A percentile compares a stretch with the other conserved stretches of the same genome.
Evolutionary conservation across 768 basidiomycete genomes (phyloP).

Genomic region (Calocera cornea): DNA sequence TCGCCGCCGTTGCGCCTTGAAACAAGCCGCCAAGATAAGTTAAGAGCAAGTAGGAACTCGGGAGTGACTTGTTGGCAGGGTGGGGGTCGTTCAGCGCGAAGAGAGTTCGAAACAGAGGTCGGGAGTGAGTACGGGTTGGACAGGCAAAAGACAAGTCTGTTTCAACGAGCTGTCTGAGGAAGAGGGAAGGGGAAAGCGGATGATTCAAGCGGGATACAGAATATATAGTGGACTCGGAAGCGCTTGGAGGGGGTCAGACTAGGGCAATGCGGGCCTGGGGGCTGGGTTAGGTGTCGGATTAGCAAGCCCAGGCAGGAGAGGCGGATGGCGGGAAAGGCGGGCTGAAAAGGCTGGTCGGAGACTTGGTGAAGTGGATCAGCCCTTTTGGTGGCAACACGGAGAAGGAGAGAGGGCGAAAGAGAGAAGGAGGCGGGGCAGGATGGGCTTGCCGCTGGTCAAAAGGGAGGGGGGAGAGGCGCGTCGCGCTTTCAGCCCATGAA

Average conservation of each 20-base stretch:
- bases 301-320: neutral
- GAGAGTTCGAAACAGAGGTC: constrained; percentile 1
- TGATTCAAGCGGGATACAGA: constrained; percentile 5
- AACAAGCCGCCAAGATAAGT: constrained; percentile 5
- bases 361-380: neutral
- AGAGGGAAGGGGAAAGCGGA: neutral
- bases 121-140: neutral
- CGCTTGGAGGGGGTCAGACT: neutral
- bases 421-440: neutral
- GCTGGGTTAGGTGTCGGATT: neutral
- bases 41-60: neutral
- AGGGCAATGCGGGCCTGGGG: neutral
- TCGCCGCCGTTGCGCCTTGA: neutral
- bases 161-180: constrained; percentile 4
- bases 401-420: neutral
- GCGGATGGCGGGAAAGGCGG: neutral
- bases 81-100: neutral
- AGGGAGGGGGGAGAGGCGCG: constrained; percentile 6
- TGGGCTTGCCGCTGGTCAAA: neutral
- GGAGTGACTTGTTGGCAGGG: neutral
- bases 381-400: neutral
- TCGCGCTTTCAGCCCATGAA: neutral
- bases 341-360: neutral
- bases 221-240: constrained; percentile 5
- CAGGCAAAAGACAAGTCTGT: constrained; percentile 3